Conservation (phyloP, 768 basidiomycete genomes). For the Agrocybe pediades region DNA sequence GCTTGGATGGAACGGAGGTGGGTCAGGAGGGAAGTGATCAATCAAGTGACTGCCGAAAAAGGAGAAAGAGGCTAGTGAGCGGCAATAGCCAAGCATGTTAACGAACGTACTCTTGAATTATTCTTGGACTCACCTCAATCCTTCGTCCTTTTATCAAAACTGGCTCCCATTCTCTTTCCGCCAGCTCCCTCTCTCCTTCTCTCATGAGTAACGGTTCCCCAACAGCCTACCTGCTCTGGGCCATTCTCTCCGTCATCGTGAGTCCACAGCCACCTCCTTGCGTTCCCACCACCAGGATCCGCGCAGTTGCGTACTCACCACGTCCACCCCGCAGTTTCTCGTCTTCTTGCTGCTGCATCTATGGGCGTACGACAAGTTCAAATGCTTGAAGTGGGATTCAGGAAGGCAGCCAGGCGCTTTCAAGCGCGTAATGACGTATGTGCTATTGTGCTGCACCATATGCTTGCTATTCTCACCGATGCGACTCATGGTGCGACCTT, state of each 20-base stretch:
- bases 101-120: constrained; percentile 5
- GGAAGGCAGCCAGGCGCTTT: constrained; percentile 83
- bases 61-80: constrained; percentile 2
- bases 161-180: constrained; percentile 29
- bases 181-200: constrained; percentile 15
- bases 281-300: background rate
- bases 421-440: constrained; percentile 87
- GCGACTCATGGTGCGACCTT: too few relatives aligned
- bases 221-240: constrained; percentile 76
- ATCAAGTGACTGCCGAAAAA: background rate
- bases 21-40: background rate
- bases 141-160: constrained; percentile 22
- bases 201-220: constrained; percentile 76
- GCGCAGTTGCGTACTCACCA: constrained; percentile 2
- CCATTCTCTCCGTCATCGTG: constrained; percentile 66
- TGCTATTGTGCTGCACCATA: constrained; percentile 13
- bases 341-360: constrained; percentile 70
- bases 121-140: constrained; percentile 14
- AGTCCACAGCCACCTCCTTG: constrained; percentile 37
- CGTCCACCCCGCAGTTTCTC: constrained; percentile 53
- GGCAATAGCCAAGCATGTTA: constrained; percentile 9
- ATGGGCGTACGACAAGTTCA: constrained; percentile 80
- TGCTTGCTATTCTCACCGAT: constrained; percentile 14
- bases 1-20: background rate
- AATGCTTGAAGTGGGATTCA: constrained; percentile 73